Conservation (phyloP, 441 rosid species). For the Corymbia citriodora region DNA sequence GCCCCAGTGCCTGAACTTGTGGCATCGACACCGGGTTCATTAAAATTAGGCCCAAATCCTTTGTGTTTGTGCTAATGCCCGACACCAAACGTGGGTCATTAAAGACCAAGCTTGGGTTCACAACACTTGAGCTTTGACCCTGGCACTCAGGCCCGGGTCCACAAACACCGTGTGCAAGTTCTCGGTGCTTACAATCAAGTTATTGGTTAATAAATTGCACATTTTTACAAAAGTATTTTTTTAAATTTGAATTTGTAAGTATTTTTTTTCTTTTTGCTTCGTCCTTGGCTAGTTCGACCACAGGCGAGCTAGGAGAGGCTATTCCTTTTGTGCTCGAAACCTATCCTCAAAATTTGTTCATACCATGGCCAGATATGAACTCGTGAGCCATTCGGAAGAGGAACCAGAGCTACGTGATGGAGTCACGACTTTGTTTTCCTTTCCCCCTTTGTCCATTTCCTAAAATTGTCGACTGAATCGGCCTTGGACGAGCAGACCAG, state of each 20-base stretch:
- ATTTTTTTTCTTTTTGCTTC: not conserved
- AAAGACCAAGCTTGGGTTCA: not conserved
- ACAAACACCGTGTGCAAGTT: not conserved
- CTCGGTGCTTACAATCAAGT: not conserved
- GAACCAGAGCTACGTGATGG: not conserved
- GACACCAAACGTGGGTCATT: too few relatives aligned
- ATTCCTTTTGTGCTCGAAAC: not conserved
- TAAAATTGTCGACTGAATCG: not conserved
- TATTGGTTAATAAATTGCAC: not conserved
- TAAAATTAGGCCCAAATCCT: too few relatives aligned
- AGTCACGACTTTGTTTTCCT: not conserved
- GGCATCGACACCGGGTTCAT: too few relatives aligned
- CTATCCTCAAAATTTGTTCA: not conserved
- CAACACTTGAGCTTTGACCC: too few relatives aligned
- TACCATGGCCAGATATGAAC: not conserved
- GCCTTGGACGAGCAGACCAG: rapidly evolving
- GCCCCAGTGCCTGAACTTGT: too few relatives aligned
- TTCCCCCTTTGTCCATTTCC: not conserved
- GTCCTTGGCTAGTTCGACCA: not conserved
- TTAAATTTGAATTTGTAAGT: too few relatives aligned
- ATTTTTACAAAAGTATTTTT: too few relatives aligned
- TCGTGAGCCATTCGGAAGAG: not conserved
- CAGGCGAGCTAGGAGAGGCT: not conserved
- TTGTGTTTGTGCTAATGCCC: too few relatives aligned
- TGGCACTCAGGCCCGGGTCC: not conserved